phyloP scores from a whole-genome alignment of 192 early-diverging fungal species.

The Globomyces pollinis-pini region DNA sequence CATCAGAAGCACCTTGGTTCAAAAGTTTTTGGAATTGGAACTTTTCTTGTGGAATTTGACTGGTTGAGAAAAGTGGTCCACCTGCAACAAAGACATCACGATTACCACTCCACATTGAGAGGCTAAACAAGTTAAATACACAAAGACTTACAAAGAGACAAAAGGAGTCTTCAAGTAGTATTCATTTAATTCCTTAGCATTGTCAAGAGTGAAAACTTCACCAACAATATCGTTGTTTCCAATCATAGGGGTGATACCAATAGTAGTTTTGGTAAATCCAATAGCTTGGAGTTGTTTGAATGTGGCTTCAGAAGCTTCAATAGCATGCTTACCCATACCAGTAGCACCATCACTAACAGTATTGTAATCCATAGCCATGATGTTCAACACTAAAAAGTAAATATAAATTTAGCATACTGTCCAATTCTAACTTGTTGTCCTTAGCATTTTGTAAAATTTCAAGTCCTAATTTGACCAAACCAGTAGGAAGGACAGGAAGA shows the following conservation, averaged over 20 bases:
- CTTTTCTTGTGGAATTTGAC: conserved; percentile 17
- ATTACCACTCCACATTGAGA: conserved; percentile 23
- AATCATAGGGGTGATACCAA: conserved; percentile 45
- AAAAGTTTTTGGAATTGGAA: conserved; percentile 21
- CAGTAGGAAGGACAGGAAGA: conserved; percentile 25
- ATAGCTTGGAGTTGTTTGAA: conserved; percentile 10
- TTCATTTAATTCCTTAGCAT: conserved; percentile 20
- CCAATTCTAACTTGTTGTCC: conserved; percentile 17
- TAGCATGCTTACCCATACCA: conserved; percentile 32
- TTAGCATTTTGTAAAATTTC: conserved; percentile 22
- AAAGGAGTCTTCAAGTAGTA: too few relatives aligned
- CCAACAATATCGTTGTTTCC: conserved; percentile 35
- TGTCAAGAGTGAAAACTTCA: conserved; percentile 26
- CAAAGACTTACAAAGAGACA: too few relatives aligned
- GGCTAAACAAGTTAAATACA: conserved; percentile 2
- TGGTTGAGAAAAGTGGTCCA: conserved; percentile 17
- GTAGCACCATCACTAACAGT: conserved; percentile 30
- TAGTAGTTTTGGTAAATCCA: conserved; percentile 5
- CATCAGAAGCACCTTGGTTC: background rate
- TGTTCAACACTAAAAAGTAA: conserved; percentile 40
- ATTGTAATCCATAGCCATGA: conserved; percentile 35
- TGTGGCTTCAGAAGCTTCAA: conserved; percentile 18
- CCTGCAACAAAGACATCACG: conserved; percentile 13
- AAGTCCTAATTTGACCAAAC: conserved; percentile 14
- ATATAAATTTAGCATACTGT: conserved; percentile 9